Evolutionary conservation across 805 yeast genomes (phyloP), one percentile per base, ranked within the genome.

Genomic region (Cyberlindnera sargentensis): DNA sequence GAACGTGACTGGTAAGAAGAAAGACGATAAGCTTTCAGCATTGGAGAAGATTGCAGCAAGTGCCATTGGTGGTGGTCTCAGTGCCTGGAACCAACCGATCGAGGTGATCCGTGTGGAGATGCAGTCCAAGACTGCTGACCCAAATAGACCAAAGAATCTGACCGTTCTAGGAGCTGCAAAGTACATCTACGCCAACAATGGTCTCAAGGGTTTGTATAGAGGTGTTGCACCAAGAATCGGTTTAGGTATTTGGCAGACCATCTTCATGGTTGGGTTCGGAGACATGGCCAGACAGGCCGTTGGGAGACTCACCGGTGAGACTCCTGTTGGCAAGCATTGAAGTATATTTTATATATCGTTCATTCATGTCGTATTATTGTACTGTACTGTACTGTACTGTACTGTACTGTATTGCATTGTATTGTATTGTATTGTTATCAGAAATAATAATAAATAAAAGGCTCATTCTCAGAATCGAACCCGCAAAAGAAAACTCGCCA

Each of bases 11-110:
- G 80, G 80, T 43, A 84, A 86, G 65, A 65, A 68, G 20, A 69
- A 71, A 40, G 81, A 78, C 45, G 76, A 75, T 26, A 79, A 79
- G 58, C 75, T 93, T 54, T 66, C 71, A 48, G 86, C 95, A 1
- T 55, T 70, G 24, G 98, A 93, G 64, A 90, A 90, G 68, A 83
- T 93, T 44, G 68, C 76, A 26, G 88, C 95, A 5, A 80, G 95
- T 15, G 86, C 84, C 8, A 69, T 93, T 49, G 99, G 99, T 76
- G 99, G 99, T 70, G 97, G 96, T 51, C 76, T 93, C 51, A 80
- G 91, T 47, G 96, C 98, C 15, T 93, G 99, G 98, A 93, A 93
- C 68, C 99, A 93, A 70, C 99, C 98, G 34, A 89, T 93, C 58
- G 99, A 93, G 70, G 99, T 93, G 43, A 84, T 90, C 53, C 80